These are phyloP conservation scores for Ophiostoma himal-ulmi DNA, from an alignment of 2,329 filamentous ascomycete genomes.

Conservation along the genomic window DNA sequence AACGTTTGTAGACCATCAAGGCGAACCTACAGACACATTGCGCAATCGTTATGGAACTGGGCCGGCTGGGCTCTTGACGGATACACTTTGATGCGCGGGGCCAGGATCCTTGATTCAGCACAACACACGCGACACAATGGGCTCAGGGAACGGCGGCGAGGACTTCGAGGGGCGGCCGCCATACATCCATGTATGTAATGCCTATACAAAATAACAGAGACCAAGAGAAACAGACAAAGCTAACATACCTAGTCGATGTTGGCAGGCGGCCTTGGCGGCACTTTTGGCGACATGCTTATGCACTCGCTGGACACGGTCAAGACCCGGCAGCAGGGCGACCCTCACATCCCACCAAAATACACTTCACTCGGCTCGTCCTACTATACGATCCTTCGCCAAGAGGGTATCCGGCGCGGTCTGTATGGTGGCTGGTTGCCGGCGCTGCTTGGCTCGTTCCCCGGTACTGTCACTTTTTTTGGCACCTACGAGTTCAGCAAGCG, in stretches of 20 bases:
- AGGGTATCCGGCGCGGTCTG: slow-evolving; percentile 76
- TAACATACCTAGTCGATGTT: slow-evolving; percentile 68
- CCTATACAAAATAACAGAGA: neutral
- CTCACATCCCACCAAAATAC: slow-evolving; percentile 87
- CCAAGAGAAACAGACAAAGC: neutral
- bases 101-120: slow-evolving; percentile 10
- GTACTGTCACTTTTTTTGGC: slow-evolving; percentile 92
- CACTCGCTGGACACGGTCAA: slow-evolving; percentile 98
- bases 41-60: slow-evolving; percentile 16
- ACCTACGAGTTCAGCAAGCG: slow-evolving; percentile 95
- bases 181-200: slow-evolving; percentile 53
- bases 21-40: neutral
- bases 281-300: slow-evolving; percentile 95
- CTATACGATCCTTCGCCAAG: slow-evolving; percentile 85
- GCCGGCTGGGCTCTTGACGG: slow-evolving; percentile 20
- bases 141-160: slow-evolving; percentile 29
- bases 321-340: slow-evolving; percentile 94
- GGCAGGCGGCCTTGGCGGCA: slow-evolving; percentile 86
- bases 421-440: slow-evolving; percentile 94
- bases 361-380: slow-evolving; percentile 86
- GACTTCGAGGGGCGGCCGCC: slow-evolving; percentile 53
- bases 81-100: slow-evolving; percentile 17
- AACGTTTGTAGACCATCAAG: neutral
- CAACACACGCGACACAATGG: slow-evolving; percentile 24
- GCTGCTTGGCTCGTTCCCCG: slow-evolving; percentile 84